Evolutionary conservation across 2,329 filamentous ascomycete genomes (phyloP), one percentile per base, ranked within the genome.

Genomic region (Talaromyces sp.): DNA sequence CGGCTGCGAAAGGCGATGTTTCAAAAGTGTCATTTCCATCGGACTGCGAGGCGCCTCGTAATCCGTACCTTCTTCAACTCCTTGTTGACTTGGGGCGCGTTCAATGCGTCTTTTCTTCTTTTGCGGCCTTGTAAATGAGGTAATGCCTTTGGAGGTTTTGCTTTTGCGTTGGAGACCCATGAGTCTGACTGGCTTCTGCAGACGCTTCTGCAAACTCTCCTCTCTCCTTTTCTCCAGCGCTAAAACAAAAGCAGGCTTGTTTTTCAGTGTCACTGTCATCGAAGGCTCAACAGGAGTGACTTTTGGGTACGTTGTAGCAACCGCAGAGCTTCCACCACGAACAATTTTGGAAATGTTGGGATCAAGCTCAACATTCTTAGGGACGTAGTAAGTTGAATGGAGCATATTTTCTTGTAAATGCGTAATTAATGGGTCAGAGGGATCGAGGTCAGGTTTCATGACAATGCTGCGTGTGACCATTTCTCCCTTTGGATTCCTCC

Each of bases 401-500:
- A 83, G 77, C 58, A 86, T 82, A 50, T 79, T 78, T 26, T 74
- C 71, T 63, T 82, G 79, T 65, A 85, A 68, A 2, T 77, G 70
- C 54, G 75, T 75, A 17, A 85, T 77, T n/a, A 75, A 62, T 2
- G 75, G 73, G 52, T 80, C 77, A 12, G 74, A 72, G 7, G 79
- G 69, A 7, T 74, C 68, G 35, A 85, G 71, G 1, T 80, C 72
- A 21, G 79, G 74, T 54, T 78, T 75, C 11, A 76, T 75, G 29
- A 86, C 65, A 17, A 87, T 77, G 5, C 73, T 75, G 58, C 79
- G 82, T n/a, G 75, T 80, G 19, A 80, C 73, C 65, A 79, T 77
- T 4, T 77, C 66, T 1, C 81, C 81, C 59, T 78, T 78, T 31
- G 68, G 72, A 19, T 79, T 75, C 61, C 73, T 76, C 64, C 83